phyloP scores from a whole-genome alignment of 257 asterid species.

The Vinca minor region DNA sequence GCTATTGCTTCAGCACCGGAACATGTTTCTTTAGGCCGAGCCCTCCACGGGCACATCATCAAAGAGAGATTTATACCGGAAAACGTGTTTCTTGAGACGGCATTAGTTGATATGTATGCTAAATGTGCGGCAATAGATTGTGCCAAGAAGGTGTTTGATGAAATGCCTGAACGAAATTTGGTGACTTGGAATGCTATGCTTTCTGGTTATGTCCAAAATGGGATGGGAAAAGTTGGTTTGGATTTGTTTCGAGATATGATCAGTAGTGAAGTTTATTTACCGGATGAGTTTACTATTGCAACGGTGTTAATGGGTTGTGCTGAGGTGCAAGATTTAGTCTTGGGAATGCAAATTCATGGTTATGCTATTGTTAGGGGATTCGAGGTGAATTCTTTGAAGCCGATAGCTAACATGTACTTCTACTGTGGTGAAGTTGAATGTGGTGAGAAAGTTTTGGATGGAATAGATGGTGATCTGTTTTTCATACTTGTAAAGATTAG shows the following conservation, averaged over 20 bases:
- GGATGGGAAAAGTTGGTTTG: constrained; percentile 19
- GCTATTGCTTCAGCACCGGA: constrained; percentile 32
- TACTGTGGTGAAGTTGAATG: constrained; percentile 19
- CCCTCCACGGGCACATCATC: constrained; percentile 22
- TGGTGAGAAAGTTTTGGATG: constrained; percentile 27
- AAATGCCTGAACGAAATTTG: constrained; percentile 29
- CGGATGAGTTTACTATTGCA: constrained; percentile 33
- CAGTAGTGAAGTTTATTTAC: constrained; percentile 16
- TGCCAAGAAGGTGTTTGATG: constrained; percentile 28
- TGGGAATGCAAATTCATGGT: constrained; percentile 33
- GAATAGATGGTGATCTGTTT: constrained; percentile 15
- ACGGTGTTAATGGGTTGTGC: constrained; percentile 26
- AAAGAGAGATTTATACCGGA: constrained; percentile 19
- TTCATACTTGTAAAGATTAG: constrained; percentile 26
- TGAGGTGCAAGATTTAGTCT: constrained; percentile 14
- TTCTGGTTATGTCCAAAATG: constrained; percentile 28
- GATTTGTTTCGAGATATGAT: constrained; percentile 28
- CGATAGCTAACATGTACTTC: constrained; percentile 34
- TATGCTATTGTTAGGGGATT: constrained; percentile 26
- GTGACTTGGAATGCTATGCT: constrained; percentile 40
- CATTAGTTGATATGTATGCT: constrained; percentile 26
- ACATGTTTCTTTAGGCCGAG: constrained; percentile 21
- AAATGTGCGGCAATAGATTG: constrained; percentile 22
- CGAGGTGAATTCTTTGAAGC: constrained; percentile 18
- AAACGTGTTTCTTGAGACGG: constrained; percentile 24